Percentiles rank a stretch among this genome's conserved stretches.
These are phyloP conservation scores for Eucalyptus leucophloia DNA, from an alignment of 345 rosid genomes.

Conservation along the genomic window DNA sequence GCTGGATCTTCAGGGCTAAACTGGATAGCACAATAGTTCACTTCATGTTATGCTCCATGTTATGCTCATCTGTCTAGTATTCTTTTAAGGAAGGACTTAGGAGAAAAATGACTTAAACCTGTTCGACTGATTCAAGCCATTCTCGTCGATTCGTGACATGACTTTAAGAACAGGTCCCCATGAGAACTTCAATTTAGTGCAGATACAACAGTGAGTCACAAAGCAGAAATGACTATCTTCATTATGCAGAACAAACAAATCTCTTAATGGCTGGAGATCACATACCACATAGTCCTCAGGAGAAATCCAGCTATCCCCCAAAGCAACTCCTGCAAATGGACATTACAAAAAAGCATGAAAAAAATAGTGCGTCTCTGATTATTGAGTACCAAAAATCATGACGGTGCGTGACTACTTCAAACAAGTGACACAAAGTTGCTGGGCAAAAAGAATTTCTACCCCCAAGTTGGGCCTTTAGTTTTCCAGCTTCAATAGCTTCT, in stretches of 20 bases:
- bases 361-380: background rate
- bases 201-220: background rate
- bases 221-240: background rate
- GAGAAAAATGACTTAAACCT: background rate
- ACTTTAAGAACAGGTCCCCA: constrained; percentile 42
- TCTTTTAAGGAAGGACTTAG: background rate
- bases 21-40: background rate
- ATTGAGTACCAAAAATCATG: background rate
- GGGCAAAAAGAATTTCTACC: constrained; percentile 1
- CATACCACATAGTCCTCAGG: constrained; percentile 31
- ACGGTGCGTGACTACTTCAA: background rate
- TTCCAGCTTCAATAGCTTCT: constrained; percentile 21
- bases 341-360: background rate
- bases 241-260: background rate
- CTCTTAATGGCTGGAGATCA: background rate
- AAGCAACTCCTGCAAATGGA: constrained; percentile 15
- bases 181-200: constrained; percentile 8
- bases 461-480: constrained; percentile 24
- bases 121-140: constrained; percentile 14
- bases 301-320: constrained; percentile 45
- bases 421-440: background rate
- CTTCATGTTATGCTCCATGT: too few species aligned
- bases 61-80: background rate
- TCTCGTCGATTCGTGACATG: constrained; percentile 14
- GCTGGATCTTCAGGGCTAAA: constrained; percentile 14